Evolutionary conservation across 352 stramenopile genomes (phyloP).

Genomic region (Phytophthora agathidicida): DNA sequence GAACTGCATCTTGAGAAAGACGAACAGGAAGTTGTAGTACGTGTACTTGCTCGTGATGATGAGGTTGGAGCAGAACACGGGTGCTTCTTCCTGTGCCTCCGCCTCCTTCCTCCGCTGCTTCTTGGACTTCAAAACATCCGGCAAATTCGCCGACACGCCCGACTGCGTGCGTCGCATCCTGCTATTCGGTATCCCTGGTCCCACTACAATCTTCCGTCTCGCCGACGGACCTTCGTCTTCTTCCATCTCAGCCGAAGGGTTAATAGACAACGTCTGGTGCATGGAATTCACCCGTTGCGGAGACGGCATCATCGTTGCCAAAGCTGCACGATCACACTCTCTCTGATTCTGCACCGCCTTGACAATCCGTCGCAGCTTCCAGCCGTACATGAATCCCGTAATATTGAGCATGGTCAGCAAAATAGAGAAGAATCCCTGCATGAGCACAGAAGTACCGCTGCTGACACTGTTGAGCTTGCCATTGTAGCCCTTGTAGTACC

Average conservation of each 20-base stretch:
- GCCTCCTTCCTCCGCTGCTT: slow-evolving; percentile 35
- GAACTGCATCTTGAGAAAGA: slow-evolving; percentile 92
- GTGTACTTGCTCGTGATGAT: slow-evolving; percentile 92
- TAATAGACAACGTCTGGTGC: slow-evolving; percentile 69
- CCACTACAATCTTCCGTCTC: slow-evolving; percentile 56
- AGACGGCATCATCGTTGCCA: slow-evolving; percentile 81
- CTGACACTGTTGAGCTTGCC: slow-evolving; percentile 83
- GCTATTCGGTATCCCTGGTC: slow-evolving; percentile 27
- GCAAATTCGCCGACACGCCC: slow-evolving; percentile 21
- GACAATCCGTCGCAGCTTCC: slow-evolving; percentile 88
- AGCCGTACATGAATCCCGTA: slow-evolving; percentile 81
- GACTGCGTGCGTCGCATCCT: slow-evolving; percentile 29
- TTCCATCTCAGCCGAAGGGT: slow-evolving; percentile 50
- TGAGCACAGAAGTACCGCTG: slow-evolving; percentile 77
- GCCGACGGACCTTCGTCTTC: slow-evolving; percentile 40
- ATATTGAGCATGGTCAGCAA: slow-evolving; percentile 82
- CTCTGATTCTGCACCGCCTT: slow-evolving; percentile 85
- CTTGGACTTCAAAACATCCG: slow-evolving; percentile 31
- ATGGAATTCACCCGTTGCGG: slow-evolving; percentile 45
- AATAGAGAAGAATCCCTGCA: slow-evolving; percentile 89
- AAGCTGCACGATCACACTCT: slow-evolving; percentile 77
- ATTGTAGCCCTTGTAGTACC: slow-evolving; percentile 89
- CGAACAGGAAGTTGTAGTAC: slow-evolving; percentile 90
- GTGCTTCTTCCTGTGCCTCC: slow-evolving; percentile 27
- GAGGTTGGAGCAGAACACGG: slow-evolving; percentile 74